These are phyloP conservation scores for Cystobasidiaceae sp. DNA, from an alignment of 1,284 basidiomycete genomes.

Conservation along the genomic window DNA sequence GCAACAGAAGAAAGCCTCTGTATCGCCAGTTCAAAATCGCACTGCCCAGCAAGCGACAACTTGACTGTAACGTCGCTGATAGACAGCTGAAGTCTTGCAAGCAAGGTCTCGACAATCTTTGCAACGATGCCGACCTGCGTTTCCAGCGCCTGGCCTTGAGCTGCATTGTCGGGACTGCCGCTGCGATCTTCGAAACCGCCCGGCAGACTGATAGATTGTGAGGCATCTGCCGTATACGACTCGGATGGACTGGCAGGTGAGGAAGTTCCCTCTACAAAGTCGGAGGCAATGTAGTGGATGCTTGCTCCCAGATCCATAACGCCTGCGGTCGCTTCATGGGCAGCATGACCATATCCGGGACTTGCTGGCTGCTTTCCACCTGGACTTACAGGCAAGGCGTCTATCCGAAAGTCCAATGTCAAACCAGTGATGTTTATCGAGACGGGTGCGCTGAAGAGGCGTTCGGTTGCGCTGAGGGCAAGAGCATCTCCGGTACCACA, in stretches of 20 bases:
- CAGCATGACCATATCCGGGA: too few species aligned
- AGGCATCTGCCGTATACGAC: too few species aligned
- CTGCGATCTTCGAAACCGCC: constrained; percentile 2
- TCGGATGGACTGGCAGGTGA: too few species aligned
- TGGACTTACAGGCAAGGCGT: background rate
- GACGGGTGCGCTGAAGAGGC: constrained; percentile 24
- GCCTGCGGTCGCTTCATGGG: background rate
- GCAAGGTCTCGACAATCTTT: constrained; percentile 70
- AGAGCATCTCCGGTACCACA: too few species aligned
- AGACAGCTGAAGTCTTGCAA: constrained; percentile 74
- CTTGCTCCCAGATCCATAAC: constrained; percentile 3
- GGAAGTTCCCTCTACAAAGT: constrained; percentile 3
- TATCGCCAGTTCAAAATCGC: constrained; percentile 45
- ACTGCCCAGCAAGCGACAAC: background rate
- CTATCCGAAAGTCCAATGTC: background rate
- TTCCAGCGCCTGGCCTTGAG: constrained; percentile 42
- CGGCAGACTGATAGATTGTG: constrained; percentile 11
- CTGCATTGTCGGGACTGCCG: background rate
- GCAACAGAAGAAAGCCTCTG: constrained; percentile 40
- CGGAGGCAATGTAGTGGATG: constrained; percentile 11
- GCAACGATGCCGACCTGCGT: constrained; percentile 74
- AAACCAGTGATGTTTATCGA: constrained; percentile 33
- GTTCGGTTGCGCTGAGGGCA: constrained; percentile 5
- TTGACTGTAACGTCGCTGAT: constrained; percentile 55
- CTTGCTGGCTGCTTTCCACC: too few species aligned